Percentiles rank a stretch among this genome's conserved stretches.
Evolutionary conservation across 805 yeast species (phyloP).

Genomic region (Myxozyma nipponensis): DNA sequence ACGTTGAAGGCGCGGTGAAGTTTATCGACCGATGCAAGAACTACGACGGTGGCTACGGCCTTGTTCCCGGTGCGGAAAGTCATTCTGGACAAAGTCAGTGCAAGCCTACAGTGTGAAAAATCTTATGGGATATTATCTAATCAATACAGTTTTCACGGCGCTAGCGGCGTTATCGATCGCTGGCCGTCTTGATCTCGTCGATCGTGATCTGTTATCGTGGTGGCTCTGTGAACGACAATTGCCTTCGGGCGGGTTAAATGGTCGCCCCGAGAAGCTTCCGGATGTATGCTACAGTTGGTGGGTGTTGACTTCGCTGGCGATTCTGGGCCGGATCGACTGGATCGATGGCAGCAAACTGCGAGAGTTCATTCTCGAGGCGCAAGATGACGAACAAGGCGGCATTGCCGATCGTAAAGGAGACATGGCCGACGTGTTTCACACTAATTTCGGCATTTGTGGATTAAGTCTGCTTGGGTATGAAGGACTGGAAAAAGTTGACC

Average conservation of each 20-base stretch:
- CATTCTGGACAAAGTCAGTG: slow-evolving; percentile 74
- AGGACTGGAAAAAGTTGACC: slow-evolving; percentile 64
- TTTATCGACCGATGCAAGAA: slow-evolving; percentile 72
- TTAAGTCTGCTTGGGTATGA: slow-evolving; percentile 68
- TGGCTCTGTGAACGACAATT: slow-evolving; percentile 94
- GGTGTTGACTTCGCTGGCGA: slow-evolving; percentile 48
- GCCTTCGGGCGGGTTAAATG: slow-evolving; percentile 85
- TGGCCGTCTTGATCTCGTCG: slow-evolving; percentile 49
- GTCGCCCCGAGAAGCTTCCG: slow-evolving; percentile 93
- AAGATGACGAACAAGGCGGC: slow-evolving; percentile 67
- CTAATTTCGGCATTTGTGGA: slow-evolving; percentile 86
- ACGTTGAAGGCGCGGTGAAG: slow-evolving; percentile 58
- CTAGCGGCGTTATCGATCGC: slow-evolving; percentile 74
- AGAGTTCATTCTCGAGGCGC: slow-evolving; percentile 68
- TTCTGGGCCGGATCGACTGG: slow-evolving; percentile 64
- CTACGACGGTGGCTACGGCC: slow-evolving; percentile 95
- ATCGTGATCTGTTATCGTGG: slow-evolving; percentile 51
- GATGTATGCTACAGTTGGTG: slow-evolving; percentile 95
- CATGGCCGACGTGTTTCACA: slow-evolving; percentile 89
- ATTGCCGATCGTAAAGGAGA: slow-evolving; percentile 89
- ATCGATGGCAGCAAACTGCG: slow-evolving; percentile 63
- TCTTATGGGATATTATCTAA: neutral
- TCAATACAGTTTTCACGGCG: slow-evolving; percentile 59
- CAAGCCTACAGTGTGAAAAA: too few relatives aligned
- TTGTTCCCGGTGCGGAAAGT: slow-evolving; percentile 90